Percentiles rank a stretch among this genome's conserved stretches.
These are phyloP conservation scores for Thalia dealbata DNA, from an alignment of 176 grass and related monocot genomes.

Conservation along the genomic window DNA sequence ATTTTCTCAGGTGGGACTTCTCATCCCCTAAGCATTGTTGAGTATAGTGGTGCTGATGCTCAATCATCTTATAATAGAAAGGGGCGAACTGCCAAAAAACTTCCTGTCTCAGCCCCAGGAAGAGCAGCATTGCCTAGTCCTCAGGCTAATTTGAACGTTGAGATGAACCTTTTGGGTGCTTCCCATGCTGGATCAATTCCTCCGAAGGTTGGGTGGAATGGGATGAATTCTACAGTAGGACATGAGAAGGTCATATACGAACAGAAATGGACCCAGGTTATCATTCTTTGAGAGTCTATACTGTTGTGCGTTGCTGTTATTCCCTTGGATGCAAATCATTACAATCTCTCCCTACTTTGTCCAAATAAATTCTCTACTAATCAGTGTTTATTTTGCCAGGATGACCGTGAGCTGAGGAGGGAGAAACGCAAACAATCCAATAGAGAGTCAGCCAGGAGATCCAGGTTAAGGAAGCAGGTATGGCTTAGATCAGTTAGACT, in stretches of 20 bases:
- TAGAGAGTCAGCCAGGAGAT: too few relatives aligned
- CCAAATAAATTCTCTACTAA: too few relatives aligned
- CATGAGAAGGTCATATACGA: slow-evolving; percentile 16
- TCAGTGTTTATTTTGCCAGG: too few relatives aligned
- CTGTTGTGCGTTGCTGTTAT: too few relatives aligned
- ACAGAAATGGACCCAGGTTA: background rate
- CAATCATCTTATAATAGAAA: slow-evolving; percentile 21
- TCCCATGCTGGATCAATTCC: slow-evolving; percentile 44
- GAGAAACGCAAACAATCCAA: too few relatives aligned
- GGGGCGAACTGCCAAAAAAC: slow-evolving; percentile 64
- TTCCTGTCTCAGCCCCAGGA: slow-evolving; percentile 90
- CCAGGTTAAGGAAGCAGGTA: too few relatives aligned
- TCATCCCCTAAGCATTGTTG: too few relatives aligned
- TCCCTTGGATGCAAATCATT: too few relatives aligned
- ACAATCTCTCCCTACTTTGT: too few relatives aligned
- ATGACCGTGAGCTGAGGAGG: too few relatives aligned
- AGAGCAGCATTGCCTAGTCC: slow-evolving; percentile 50
- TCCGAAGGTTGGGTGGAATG: slow-evolving; percentile 24
- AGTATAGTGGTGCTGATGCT: background rate
- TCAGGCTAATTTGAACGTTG: slow-evolving; percentile 61
- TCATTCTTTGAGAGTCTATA: background rate
- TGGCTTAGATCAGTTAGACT: too few relatives aligned
- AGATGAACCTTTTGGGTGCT: slow-evolving; percentile 79
- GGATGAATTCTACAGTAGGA: slow-evolving; percentile 29
- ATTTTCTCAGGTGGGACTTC: too few relatives aligned